These are phyloP conservation scores for Westerdykella sp. DNA, from an alignment of 2,329 filamentous ascomycete species.

Conservation along the genomic window DNA sequence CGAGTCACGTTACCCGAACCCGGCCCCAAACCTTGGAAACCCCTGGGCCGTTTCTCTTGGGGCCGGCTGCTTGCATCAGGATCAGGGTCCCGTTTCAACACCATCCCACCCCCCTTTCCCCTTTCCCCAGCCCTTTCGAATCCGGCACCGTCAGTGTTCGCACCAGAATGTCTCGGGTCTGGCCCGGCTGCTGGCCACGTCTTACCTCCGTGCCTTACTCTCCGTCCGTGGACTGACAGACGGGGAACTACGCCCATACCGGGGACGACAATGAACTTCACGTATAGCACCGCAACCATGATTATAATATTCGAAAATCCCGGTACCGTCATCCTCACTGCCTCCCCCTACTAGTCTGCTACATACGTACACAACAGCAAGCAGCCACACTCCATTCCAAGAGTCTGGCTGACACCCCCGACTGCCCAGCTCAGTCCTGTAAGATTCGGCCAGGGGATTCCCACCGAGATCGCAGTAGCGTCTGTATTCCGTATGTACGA, in stretches of 20 bases:
- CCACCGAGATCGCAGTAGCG: conserved; percentile 13
- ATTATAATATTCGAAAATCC: not conserved
- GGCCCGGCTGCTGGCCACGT: not conserved
- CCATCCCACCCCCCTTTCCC: not conserved
- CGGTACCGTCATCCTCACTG: conserved; percentile 16
- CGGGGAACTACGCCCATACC: too few species aligned
- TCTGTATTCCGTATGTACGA: conserved; percentile 13
- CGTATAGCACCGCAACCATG: not conserved
- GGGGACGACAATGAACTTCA: not conserved
- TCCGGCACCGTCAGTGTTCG: not conserved
- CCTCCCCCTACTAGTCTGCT: conserved; percentile 6
- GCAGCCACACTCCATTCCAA: conserved; percentile 17
- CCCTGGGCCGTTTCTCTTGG: not conserved
- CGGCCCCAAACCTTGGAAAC: too few species aligned
- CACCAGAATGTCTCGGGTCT: not conserved
- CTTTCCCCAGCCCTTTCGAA: not conserved
- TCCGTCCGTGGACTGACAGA: too few species aligned
- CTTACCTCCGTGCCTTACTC: too few species aligned
- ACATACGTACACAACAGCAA: not conserved
- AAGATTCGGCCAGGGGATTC: conserved; percentile 18
- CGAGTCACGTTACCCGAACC: too few species aligned
- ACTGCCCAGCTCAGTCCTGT: conserved; percentile 10
- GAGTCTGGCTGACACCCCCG: conserved; percentile 20
- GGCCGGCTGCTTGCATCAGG: not conserved
- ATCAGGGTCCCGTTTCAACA: not conserved